Conservation (phyloP, 2,329 filamentous ascomycete genomes). For the Calonectria pseudoturangicola region DNA sequence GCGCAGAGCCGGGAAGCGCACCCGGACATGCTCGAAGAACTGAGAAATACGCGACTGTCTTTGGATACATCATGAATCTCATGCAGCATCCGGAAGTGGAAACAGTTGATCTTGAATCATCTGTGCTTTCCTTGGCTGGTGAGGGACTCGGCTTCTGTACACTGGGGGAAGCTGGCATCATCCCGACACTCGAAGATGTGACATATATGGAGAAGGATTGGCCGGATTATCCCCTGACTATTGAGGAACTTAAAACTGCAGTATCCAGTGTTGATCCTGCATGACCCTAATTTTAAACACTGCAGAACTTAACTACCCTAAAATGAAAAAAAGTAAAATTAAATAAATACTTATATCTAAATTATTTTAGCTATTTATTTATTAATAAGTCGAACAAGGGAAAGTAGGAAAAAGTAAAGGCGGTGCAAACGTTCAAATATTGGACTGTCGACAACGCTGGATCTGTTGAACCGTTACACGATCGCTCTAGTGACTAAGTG, state of each 20-base stretch:
- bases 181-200: neutral
- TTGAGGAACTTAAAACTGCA: neutral
- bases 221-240: neutral
- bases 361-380: no score
- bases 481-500: no score
- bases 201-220: neutral
- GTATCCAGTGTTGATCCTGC: neutral
- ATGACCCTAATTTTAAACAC: no score
- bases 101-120: slow-evolving; percentile 24
- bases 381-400: no score
- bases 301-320: no score
- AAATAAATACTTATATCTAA: no score
- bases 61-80: neutral
- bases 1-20: neutral
- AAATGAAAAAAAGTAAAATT: no score
- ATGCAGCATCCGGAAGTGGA: neutral
- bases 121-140: slow-evolving; percentile 17
- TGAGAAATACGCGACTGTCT: neutral
- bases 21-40: no score
- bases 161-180: slow-evolving; percentile 12
- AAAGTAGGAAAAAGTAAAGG: no score
- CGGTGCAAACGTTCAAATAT: no score
- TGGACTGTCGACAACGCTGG: no score
- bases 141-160: slow-evolving; percentile 34
- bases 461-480: no score